These are phyloP conservation scores for Marasmius sp. DNA, from an alignment of 1,284 basidiomycete genomes.

Conservation along the genomic window DNA sequence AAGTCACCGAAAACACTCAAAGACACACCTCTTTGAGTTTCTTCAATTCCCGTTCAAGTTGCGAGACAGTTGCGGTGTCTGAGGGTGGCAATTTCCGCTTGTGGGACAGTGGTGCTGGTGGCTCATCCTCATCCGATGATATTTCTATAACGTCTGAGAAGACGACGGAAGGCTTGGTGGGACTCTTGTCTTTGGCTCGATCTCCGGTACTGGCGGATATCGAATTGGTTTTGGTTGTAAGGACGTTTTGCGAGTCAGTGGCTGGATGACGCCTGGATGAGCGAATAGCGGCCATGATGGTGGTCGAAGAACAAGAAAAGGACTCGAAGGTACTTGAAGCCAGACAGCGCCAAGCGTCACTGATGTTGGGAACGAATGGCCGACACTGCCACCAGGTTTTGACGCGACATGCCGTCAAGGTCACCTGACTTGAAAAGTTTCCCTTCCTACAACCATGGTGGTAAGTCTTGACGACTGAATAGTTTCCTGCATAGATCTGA, in stretches of 20 bases:
- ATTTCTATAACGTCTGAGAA: not conserved
- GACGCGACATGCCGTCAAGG: not conserved
- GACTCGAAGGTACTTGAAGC: not conserved
- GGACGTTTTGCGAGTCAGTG: not conserved
- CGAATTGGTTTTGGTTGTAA: too few relatives aligned
- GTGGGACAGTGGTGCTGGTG: not conserved
- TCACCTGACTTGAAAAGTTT: not conserved
- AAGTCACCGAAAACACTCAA: not conserved
- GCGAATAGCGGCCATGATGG: not conserved
- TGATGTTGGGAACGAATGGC: not conserved
- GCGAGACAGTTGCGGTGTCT: not conserved
- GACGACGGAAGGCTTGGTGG: not conserved
- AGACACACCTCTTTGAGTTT: conserved; percentile 8
- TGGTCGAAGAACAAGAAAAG: not conserved
- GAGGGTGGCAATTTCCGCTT: not conserved
- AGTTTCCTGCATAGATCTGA: not conserved
- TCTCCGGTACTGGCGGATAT: not conserved
- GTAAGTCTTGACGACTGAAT: not conserved
- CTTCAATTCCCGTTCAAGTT: conserved; percentile 2
- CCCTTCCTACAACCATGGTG: conserved; percentile 1
- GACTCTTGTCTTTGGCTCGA: not conserved
- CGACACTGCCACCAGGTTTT: not conserved
- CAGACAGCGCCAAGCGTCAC: not conserved
- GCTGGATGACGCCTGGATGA: not conserved
- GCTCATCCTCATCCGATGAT: not conserved